Evolutionary conservation across 73 alveolate species (phyloP).

Genomic region (Paramecium octaurelia): DNA sequence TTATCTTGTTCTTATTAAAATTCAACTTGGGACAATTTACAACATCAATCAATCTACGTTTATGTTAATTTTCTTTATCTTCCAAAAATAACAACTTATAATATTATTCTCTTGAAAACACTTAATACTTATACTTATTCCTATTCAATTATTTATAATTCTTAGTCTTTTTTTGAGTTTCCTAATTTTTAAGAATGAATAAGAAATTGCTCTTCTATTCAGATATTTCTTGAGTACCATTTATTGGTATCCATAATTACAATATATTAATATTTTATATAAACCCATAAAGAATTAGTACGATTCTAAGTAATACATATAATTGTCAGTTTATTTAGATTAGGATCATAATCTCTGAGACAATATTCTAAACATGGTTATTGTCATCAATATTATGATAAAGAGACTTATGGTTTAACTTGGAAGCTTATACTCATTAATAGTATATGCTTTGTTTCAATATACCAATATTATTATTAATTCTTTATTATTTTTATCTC

Average conservation of each 20-base stretch:
- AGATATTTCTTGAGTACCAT: too few relatives aligned
- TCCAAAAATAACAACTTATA: too few relatives aligned
- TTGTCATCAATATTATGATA: conserved; percentile 2
- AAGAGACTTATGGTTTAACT: not conserved
- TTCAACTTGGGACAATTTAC: too few relatives aligned
- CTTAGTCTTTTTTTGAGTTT: too few relatives aligned
- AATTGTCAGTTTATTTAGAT: not conserved
- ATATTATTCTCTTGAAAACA: too few relatives aligned
- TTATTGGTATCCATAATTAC: too few relatives aligned
- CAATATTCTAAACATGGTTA: not conserved
- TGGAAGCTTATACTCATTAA: not conserved
- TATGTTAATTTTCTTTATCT: too few relatives aligned
- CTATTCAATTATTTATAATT: not conserved
- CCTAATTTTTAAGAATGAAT: too few relatives aligned
- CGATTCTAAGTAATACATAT: not conserved
- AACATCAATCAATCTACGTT: too few relatives aligned
- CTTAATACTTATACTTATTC: too few relatives aligned
- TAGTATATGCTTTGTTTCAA: not conserved
- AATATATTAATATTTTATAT: not conserved
- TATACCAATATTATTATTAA: not conserved
- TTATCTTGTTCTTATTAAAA: too few relatives aligned
- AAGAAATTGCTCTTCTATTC: too few relatives aligned
- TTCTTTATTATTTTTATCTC: not conserved
- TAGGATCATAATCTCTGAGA: not conserved
- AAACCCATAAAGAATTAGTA: not conserved